A percentile compares a stretch with the other conserved stretches of the same genome.
phyloP scores from a whole-genome alignment of 1,139 yeast genomes.

The Blastobotrys illinoisensis region DNA sequence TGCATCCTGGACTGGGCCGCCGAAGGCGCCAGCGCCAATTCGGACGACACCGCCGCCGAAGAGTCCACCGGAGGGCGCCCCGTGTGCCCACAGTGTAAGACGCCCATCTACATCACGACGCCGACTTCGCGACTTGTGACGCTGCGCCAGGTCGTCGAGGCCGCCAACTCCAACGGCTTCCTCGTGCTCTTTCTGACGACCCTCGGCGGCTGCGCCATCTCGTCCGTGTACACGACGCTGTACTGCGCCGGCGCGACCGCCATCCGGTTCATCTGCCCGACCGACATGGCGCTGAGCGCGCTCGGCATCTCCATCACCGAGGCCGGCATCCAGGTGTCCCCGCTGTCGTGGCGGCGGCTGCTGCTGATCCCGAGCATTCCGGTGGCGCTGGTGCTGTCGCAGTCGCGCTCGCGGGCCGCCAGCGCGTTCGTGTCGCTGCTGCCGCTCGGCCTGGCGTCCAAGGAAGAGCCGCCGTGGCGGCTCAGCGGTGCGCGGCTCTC shows the following conservation, averaged over 20 bases:
- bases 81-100: slow-evolving; percentile 44
- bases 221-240: slow-evolving; percentile 25
- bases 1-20: slow-evolving; percentile 43
- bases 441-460: slow-evolving; percentile 23
- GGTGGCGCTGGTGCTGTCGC: slow-evolving; percentile 20
- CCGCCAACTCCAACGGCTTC: slow-evolving; percentile 20
- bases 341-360: slow-evolving; percentile 21
- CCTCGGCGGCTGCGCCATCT: slow-evolving; percentile 26
- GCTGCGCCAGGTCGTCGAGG: slow-evolving; percentile 24
- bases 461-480: slow-evolving; percentile 22
- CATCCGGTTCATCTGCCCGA: slow-evolving; percentile 33
- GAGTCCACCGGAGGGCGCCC: slow-evolving; percentile 19
- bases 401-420: slow-evolving; percentile 17
- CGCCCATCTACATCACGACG: slow-evolving; percentile 30
- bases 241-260: slow-evolving; percentile 33
- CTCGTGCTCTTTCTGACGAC: slow-evolving; percentile 26
- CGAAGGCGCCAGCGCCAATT: slow-evolving; percentile 23
- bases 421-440: slow-evolving; percentile 17
- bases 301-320: slow-evolving; percentile 23
- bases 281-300: slow-evolving; percentile 27
- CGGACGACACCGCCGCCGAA: slow-evolving; percentile 12
- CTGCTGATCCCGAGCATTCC: slow-evolving; percentile 26
- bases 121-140: slow-evolving; percentile 26
- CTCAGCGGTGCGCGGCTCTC: slow-evolving; percentile 24
- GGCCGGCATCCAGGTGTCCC: slow-evolving; percentile 18